These are phyloP conservation scores for Epichloe baconii DNA, from an alignment of 2,329 filamentous ascomycete genomes.

Conservation along the genomic window DNA sequence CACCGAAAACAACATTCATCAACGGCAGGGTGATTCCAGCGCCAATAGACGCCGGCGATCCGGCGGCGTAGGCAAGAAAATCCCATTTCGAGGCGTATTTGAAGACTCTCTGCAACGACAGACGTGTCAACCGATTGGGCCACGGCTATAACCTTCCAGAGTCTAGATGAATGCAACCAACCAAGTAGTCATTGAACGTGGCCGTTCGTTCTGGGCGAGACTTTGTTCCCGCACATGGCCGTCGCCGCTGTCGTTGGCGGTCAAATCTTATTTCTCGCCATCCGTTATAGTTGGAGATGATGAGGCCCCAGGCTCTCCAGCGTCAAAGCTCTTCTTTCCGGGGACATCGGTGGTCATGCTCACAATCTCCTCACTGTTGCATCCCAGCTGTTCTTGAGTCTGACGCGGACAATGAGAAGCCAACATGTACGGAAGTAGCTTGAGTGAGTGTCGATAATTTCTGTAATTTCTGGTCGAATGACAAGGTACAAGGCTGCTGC, in stretches of 20 bases:
- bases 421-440: no score
- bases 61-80: not conserved
- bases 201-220: conserved; percentile 15
- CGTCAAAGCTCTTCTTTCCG: not conserved
- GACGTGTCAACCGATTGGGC: not conserved
- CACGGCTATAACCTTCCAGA: no score
- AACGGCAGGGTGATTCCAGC: no score
- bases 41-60: no score
- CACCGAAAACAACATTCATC: no score
- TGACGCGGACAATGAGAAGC: no score
- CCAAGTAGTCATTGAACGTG: conserved; percentile 30
- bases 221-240: not conserved
- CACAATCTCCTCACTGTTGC: not conserved
- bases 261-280: not conserved
- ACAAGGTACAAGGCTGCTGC: no score
- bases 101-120: not conserved
- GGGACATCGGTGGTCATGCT: not conserved
- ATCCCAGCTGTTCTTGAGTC: no score
- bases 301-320: not conserved
- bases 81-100: not conserved
- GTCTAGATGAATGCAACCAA: conserved; percentile 7
- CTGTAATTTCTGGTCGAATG: no score
- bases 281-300: not conserved
- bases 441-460: no score
- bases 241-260: not conserved